phyloP scores from a whole-genome alignment of 2,329 filamentous ascomycete genomes.

The Aspergillus tamarii region DNA sequence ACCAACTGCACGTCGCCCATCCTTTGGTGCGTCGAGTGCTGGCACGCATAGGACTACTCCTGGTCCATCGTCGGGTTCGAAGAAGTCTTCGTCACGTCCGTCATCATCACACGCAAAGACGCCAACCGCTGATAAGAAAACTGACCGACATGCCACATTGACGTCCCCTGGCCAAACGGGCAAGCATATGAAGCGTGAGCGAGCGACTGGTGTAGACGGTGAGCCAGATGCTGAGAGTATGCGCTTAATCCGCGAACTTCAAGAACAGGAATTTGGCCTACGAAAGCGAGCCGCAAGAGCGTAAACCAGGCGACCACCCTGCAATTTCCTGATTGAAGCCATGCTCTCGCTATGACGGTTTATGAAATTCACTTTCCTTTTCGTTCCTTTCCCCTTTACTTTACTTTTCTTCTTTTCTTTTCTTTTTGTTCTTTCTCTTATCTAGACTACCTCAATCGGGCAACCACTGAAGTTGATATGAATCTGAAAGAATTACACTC shows the following conservation, averaged over 20 bases:
- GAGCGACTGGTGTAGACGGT: constrained; percentile 29
- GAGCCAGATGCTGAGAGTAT: constrained; percentile 47
- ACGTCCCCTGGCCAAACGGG: constrained; percentile 32
- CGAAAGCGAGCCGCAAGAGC: constrained; percentile 36
- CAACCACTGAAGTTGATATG: constrained; percentile 10
- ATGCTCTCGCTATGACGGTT: constrained; percentile 1
- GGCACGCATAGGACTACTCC: constrained; percentile 32
- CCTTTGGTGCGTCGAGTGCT: constrained; percentile 23
- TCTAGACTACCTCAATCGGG: constrained; percentile 22
- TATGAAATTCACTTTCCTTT: constrained; percentile 10
- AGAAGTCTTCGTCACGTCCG: constrained; percentile 40
- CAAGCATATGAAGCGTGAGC: constrained; percentile 34
- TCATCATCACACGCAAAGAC: constrained; percentile 44
- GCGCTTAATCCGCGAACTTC: constrained; percentile 48
- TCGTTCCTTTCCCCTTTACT: constrained; percentile 12
- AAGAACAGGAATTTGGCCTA: constrained; percentile 50
- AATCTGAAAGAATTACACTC: constrained; percentile 1
- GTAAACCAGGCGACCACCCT: constrained; percentile 10
- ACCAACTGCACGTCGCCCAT: constrained; percentile 28
- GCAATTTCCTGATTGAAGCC: not conserved
- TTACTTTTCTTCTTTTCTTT: constrained; percentile 8
- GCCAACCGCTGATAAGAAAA: constrained; percentile 43
- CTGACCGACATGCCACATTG: constrained; percentile 19
- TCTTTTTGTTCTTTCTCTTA: constrained; percentile 6
- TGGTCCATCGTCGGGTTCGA: constrained; percentile 29